Evolutionary conservation across 2,329 filamentous ascomycete species (phyloP), one percentile per base, ranked within the genome.

Genomic region (Penicillium paneum): DNA sequence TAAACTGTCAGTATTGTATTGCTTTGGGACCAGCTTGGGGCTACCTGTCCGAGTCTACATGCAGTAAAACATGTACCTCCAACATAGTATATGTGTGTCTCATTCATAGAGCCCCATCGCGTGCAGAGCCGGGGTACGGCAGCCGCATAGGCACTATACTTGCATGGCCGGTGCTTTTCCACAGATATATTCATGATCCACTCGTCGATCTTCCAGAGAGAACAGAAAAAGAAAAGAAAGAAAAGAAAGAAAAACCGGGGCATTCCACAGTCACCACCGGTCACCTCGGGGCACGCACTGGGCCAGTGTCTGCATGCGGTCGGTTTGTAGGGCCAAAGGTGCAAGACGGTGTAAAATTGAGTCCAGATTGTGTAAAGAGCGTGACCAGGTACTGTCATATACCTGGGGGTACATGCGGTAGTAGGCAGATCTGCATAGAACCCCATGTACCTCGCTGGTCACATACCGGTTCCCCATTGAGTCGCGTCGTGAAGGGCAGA

Each of bases 401-500:
- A 54, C 34, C 8, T 39, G 39, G 42, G 19, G 58, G 63, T 67
- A 60, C 58, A 40, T 57, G 2, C 5, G 0, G 0, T 15, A 35
- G 1, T 53, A 58, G 32, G 42, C 31, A 17, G 24, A 43, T 42
- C 36, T 19, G 15, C 39, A 24, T 39, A 31, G 5, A 35, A 24
- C 35, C 24, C 13, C 19, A 46, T 44, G 43, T 55, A 49, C 35
- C 35, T 11, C 31, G 15, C 12, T 15, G 44, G 43, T 43, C 11
- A 42, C 55, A 39, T 47, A 54, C 50, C 31, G 12, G 59, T 64
- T 49, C 45, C 54, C 52, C 24, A 41, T 34, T 54, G 41, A 60
- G 61, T 62, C 62, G 62, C 62, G 62, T 64, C 62, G 61, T 60
- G 58, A 56, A 49, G 49, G 59, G 57, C 61, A 63, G 61, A 64